phyloP scores from a whole-genome alignment of 1,284 basidiomycete species.

The Cutaneotrichosporon sp. region DNA sequence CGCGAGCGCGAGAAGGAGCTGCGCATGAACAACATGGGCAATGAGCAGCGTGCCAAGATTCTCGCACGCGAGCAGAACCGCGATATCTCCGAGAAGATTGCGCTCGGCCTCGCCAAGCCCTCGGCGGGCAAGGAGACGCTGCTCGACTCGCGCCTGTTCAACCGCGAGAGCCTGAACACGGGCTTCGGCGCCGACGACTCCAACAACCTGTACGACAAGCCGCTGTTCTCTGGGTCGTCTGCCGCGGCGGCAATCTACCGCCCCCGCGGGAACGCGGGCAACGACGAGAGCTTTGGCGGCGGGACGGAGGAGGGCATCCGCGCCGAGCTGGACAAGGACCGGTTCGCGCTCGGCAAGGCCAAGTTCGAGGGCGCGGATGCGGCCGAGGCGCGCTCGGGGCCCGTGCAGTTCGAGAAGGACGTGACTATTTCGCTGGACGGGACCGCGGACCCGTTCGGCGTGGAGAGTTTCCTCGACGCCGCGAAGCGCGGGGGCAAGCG shows the following conservation, averaged over 20 bases:
- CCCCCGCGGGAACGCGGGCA: constrained; percentile 76
- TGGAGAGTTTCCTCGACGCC: constrained; percentile 96
- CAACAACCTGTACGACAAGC: constrained; percentile 92
- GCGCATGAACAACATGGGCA: constrained; percentile 99
- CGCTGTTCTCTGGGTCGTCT: constrained; percentile 91
- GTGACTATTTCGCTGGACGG: constrained; percentile 57
- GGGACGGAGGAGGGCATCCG: constrained; percentile 93
- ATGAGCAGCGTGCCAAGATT: constrained; percentile 92
- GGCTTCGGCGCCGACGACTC: constrained; percentile 89
- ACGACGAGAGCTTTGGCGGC: constrained; percentile 87
- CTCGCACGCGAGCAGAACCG: constrained; percentile 91
- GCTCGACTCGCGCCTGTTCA: constrained; percentile 96
- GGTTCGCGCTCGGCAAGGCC: constrained; percentile 88
- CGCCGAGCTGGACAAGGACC: constrained; percentile 86
- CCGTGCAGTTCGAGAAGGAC: constrained; percentile 99
- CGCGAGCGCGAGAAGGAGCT: constrained; percentile 94
- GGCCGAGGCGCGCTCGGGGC: constrained; percentile 75
- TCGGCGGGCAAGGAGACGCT: constrained; percentile 92
- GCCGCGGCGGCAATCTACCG: constrained; percentile 98
- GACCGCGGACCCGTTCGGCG: constrained; percentile 85
- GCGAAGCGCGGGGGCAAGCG: constrained; percentile 92
- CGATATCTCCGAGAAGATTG: constrained; percentile 99
- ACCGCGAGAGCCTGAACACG: constrained; percentile 81
- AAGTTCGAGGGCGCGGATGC: constrained; percentile 70
- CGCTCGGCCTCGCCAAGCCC: constrained; percentile 95